phyloP scores from a whole-genome alignment of 148 eudicot species.

The Rhododendron mucronatum region DNA sequence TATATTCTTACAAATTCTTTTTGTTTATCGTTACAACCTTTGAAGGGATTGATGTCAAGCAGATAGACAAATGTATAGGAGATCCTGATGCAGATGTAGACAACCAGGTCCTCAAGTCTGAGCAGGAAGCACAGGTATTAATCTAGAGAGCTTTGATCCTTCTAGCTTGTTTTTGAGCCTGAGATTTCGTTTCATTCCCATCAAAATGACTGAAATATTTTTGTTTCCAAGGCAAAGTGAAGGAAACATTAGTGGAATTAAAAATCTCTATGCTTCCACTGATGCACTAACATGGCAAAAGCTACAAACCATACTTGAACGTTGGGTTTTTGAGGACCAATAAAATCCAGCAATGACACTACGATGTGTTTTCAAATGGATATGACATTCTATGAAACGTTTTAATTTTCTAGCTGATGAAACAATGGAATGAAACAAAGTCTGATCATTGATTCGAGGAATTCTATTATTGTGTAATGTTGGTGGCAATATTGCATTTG shows the following conservation, averaged over 20 bases:
- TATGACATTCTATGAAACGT: neutral
- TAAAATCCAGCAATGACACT: neutral
- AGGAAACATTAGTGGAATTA: neutral
- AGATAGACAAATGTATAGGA: constrained; percentile 39
- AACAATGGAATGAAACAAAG: neutral
- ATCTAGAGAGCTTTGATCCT: neutral
- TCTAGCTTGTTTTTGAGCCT: neutral
- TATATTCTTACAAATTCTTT: neutral
- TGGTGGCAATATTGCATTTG: neutral
- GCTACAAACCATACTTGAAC: neutral
- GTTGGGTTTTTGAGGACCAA: neutral
- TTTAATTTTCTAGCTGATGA: neutral
- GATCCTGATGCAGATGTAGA: constrained; percentile 37
- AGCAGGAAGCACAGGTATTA: constrained; percentile 44
- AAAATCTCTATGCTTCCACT: neutral
- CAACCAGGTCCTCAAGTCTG: constrained; percentile 35
- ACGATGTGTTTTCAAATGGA: neutral
- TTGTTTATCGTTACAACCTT: neutral
- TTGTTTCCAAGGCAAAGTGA: neutral
- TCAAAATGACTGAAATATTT: neutral
- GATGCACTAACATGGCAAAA: neutral
- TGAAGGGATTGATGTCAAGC: constrained; percentile 33
- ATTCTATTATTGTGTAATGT: neutral
- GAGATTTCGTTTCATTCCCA: neutral
- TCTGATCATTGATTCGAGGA: neutral